These are phyloP conservation scores for Colletotrichum gigasporum DNA, from an alignment of 2,329 filamentous ascomycete species.

Conservation along the genomic window DNA sequence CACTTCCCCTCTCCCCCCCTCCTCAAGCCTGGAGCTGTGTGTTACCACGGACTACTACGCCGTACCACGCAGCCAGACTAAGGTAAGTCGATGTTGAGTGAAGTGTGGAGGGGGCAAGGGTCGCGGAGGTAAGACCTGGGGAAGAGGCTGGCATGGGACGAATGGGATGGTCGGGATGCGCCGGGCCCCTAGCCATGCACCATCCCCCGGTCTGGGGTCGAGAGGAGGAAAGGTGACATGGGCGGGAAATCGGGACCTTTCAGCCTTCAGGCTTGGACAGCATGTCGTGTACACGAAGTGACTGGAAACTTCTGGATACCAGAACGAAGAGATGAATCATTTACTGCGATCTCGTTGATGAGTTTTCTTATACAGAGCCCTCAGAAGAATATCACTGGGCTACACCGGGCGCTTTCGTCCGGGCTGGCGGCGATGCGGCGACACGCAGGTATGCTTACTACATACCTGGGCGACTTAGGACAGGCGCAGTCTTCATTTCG, in stretches of 20 bases:
- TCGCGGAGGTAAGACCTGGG: constrained; percentile 21
- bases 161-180: constrained; percentile 27
- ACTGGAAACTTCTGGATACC: too few relatives aligned
- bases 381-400: too few relatives aligned
- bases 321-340: not conserved
- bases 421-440: not conserved
- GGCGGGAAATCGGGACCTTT: constrained; percentile 27
- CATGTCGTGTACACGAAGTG: not conserved
- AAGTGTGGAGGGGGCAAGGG: constrained; percentile 13
- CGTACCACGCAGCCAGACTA: constrained; percentile 12
- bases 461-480: not conserved
- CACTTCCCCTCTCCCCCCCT: constrained; percentile 9
- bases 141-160: constrained; percentile 15
- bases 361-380: too few relatives aligned
- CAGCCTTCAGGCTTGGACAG: constrained; percentile 21
- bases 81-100: constrained; percentile 6
- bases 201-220: constrained; percentile 25
- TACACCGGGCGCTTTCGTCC: constrained; percentile 6
- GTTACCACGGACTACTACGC: not conserved
- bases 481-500: too few relatives aligned
- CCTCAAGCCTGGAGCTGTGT: not conserved
- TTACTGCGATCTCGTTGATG: too few relatives aligned
- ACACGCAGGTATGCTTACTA: too few relatives aligned
- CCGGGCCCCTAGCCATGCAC: constrained; percentile 24
- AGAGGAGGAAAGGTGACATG: constrained; percentile 23